phyloP scores from a whole-genome alignment of 176 grass and related monocot species.

The Carex cristatella region DNA sequence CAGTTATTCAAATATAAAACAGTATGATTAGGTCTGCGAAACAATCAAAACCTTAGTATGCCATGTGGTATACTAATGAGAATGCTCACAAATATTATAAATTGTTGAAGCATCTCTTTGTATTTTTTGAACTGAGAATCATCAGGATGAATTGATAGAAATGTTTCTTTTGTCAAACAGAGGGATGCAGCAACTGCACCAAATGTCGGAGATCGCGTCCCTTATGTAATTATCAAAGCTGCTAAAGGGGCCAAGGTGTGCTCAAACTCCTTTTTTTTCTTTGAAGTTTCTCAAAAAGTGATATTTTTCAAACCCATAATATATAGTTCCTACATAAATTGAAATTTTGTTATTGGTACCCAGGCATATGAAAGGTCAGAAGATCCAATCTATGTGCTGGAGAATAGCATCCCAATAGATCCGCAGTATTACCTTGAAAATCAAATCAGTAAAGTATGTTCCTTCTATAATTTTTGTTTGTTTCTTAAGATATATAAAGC shows the following conservation, averaged over 20 bases:
- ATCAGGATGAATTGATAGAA: slow-evolving; percentile 11
- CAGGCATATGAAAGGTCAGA: slow-evolving; percentile 98
- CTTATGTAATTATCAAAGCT: slow-evolving; percentile 97
- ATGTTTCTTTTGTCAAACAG: slow-evolving; percentile 47
- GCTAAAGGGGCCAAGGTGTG: slow-evolving; percentile 94
- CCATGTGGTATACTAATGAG: not conserved
- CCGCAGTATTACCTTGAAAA: slow-evolving; percentile 98
- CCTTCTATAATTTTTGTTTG: not conserved
- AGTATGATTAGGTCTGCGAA: not conserved
- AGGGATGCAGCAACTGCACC: slow-evolving; percentile 95
- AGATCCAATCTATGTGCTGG: slow-evolving; percentile 97
- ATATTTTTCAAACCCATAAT: not conserved
- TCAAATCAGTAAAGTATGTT: slow-evolving; percentile 90
- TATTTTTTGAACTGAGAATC: slow-evolving; percentile 3
- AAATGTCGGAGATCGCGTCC: slow-evolving; percentile 93
- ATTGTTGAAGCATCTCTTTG: not conserved
- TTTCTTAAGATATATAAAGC: not conserved
- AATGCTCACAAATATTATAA: not conserved
- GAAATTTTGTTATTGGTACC: slow-evolving; percentile 29
- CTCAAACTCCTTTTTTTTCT: not conserved
- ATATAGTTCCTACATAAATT: slow-evolving; percentile 10
- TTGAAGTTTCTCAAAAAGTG: not conserved
- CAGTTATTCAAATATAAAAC: not conserved
- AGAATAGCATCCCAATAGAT: slow-evolving; percentile 97
- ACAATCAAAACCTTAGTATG: not conserved